These are phyloP conservation scores for Aechmea fasciata DNA, from an alignment of 176 grass and related monocot species.

Conservation along the genomic window DNA sequence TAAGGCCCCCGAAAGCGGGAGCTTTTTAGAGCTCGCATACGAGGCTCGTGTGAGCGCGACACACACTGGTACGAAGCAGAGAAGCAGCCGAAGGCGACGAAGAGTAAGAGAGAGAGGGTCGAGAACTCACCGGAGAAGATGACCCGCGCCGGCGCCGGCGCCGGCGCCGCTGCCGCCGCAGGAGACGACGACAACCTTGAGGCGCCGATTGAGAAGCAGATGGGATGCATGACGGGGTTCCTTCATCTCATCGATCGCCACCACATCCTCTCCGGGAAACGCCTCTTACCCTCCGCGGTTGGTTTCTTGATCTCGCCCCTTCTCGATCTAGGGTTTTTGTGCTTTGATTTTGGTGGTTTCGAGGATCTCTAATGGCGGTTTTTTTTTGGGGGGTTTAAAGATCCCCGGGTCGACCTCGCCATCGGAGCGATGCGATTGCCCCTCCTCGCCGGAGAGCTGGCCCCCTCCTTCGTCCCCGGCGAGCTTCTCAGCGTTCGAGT, in stretches of 20 bases:
- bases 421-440: constrained; percentile 22
- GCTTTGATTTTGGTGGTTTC: neutral
- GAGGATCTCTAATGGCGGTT: neutral
- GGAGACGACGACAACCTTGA: constrained; percentile 37
- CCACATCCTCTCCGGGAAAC: constrained; percentile 19
- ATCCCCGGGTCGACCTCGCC: constrained; percentile 21
- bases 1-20: constrained; percentile 46
- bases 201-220: constrained; percentile 43
- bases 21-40: neutral
- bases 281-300: constrained; percentile 7
- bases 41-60: neutral
- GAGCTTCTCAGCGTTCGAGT: neutral
- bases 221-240: constrained; percentile 82
- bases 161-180: constrained; percentile 26
- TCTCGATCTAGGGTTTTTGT: neutral
- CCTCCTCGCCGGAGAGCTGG: constrained; percentile 3
- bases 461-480: neutral
- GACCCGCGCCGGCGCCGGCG: constrained; percentile 13
- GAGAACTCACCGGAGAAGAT: neutral
- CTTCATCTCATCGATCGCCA: constrained; percentile 80
- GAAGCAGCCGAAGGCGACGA: neutral
- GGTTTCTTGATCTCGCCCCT: neutral
- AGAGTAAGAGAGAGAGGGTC: neutral
- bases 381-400: constrained; percentile 11
- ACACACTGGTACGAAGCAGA: neutral